A percentile compares a stretch with the other conserved stretches of the same genome.
Evolutionary conservation across 345 rosid genomes (phyloP).

Genomic region (Cardamine resedifolia): DNA sequence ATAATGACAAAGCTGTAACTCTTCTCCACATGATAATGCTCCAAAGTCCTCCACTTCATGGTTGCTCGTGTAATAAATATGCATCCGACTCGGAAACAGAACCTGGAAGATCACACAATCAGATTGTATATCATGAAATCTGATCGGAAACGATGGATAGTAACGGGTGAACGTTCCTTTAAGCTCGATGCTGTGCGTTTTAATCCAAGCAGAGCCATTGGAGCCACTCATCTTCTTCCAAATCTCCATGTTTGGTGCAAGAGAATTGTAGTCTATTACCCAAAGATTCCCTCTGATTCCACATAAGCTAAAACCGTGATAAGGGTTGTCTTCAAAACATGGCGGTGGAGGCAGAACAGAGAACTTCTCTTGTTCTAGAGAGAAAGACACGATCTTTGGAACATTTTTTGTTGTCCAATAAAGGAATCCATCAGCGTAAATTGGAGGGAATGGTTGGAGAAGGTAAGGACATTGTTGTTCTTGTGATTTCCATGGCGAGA

Average conservation of each 20-base stretch:
- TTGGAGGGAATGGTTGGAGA: conserved; percentile 27
- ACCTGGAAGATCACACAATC: conserved; percentile 27
- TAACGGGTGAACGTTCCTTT: not conserved
- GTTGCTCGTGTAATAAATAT: conserved; percentile 18
- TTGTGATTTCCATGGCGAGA: conserved; percentile 26
- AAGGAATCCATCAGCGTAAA: conserved; percentile 23
- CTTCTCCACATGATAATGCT: not conserved
- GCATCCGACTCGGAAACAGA: conserved; percentile 24
- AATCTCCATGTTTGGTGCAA: conserved; percentile 26
- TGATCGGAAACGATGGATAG: conserved; percentile 18
- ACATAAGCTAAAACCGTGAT: conserved; percentile 29
- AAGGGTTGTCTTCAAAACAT: conserved; percentile 25
- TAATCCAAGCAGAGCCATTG: conserved; percentile 22
- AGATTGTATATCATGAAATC: conserved; percentile 25
- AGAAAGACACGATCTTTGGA: conserved; percentile 33
- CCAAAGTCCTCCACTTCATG: conserved; percentile 11
- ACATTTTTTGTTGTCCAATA: conserved; percentile 27
- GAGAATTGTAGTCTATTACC: conserved; percentile 23
- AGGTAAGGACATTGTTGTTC: conserved; percentile 24
- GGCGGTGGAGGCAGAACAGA: conserved; percentile 27
- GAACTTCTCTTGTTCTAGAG: conserved; percentile 33
- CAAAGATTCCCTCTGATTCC: conserved; percentile 26
- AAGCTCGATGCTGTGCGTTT: conserved; percentile 1
- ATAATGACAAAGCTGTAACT: conserved; percentile 22
- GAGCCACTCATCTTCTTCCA: conserved; percentile 26